phyloP scores from a whole-genome alignment of 345 rosid genomes.

The Melaleuca quinquenervia region DNA sequence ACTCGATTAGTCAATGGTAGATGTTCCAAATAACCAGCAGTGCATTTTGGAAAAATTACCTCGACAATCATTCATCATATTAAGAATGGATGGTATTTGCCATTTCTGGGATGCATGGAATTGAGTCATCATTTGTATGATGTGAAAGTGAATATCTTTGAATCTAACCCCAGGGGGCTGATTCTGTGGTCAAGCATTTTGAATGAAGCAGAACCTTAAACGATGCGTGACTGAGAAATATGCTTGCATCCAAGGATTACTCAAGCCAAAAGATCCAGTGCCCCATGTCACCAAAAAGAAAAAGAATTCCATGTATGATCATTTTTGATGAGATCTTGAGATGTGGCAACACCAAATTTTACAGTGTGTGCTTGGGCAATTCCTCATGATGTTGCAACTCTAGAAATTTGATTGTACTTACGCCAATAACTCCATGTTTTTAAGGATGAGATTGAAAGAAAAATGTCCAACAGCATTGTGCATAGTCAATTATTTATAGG shows the following conservation, averaged over 20 bases:
- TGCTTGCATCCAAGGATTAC: neutral
- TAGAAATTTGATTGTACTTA: neutral
- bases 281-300: neutral
- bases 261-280: neutral
- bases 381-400: neutral
- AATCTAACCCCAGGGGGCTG: neutral
- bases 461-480: too few relatives aligned
- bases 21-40: neutral
- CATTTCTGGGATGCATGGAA: neutral
- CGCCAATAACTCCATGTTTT: neutral
- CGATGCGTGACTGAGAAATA: neutral
- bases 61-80: neutral
- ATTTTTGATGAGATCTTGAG: neutral
- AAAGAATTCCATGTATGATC: neutral
- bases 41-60: neutral
- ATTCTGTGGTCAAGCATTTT: neutral
- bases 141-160: neutral
- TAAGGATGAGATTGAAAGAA: neutral
- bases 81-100: neutral
- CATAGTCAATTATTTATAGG: too few relatives aligned
- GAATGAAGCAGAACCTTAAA: neutral
- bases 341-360: neutral
- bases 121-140: neutral
- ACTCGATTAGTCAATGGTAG: neutral
- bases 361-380: neutral